Base-by-base conservation (phyloP, 31 red algal species). In the Endocladia muricata region DNA sequence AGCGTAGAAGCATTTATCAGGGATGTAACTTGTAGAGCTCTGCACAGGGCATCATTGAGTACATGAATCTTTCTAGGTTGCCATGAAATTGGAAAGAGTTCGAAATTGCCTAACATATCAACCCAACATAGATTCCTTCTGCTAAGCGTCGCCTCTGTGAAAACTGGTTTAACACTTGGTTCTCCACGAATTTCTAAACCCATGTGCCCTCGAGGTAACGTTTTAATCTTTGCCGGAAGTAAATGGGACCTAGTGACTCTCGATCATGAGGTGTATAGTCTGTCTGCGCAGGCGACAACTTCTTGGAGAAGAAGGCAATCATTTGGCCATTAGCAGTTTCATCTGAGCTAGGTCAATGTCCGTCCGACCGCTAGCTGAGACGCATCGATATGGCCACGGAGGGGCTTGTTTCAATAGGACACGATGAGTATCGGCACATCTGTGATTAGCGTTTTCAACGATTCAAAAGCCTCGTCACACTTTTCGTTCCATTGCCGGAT, bases 41-140 rank as follows among this genome's bases (percentile, higher is more conserved):
- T 67, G 0, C 0, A 67, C 28, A 36, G 33, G 4, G 33, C 61
- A 33, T 67, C 23, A 32, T 35, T 19, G 5, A 67, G 25, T 29
- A 67, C 61, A 67, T 67, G 61, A 33, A 67, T 67, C 0, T 67
- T 67, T 37, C 61, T 33, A 7, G 9, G 28, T 33, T 67, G 25
- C 61, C 34, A 34, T 0, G 61, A 36, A 0, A 67, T 67, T 8
- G 44, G 44, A 49, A 49, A 49, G 8, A 49, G 8, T 13, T 19
- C 44, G 19, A 19, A 49, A 49, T 67, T 29, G 39, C 61, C 0
- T 21, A 67, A 34, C 5, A 34, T 67, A 6, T 67, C 61, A 7
- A 67, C 4, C 19, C 6, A 67, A 4, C 34, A 4, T 67, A 34
- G 32, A 8, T 32, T 37, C 33, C 17, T 67, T 0, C 61, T 26